A percentile compares a stretch with the other conserved stretches of the same genome.
phyloP scores from a whole-genome alignment of 2,329 filamentous ascomycete species.

The Diaporthe vaccinii region DNA sequence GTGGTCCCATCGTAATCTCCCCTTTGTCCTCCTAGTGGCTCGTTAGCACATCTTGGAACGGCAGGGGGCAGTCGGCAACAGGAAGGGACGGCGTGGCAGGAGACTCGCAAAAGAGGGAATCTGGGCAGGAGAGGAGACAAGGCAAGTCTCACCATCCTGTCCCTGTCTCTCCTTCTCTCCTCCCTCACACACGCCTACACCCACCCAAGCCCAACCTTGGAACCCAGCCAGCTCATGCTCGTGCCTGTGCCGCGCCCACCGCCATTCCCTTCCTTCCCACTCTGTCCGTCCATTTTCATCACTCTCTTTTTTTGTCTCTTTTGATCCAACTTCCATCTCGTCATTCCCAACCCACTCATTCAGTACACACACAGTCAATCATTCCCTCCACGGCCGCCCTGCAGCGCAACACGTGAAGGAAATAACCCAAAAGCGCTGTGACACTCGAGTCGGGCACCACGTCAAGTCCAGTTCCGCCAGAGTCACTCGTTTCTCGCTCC shows the following conservation, averaged over 20 bases:
- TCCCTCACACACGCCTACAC: conserved; percentile 37
- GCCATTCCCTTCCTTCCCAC: conserved; percentile 33
- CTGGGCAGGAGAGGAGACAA: conserved; percentile 21
- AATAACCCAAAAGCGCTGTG: not conserved
- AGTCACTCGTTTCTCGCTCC: conserved; percentile 31
- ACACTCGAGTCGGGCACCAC: conserved; percentile 20
- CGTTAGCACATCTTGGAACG: conserved; percentile 34
- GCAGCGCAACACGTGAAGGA: conserved; percentile 6
- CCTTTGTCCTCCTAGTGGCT: conserved; percentile 35
- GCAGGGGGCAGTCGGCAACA: conserved; percentile 32
- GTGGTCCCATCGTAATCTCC: conserved; percentile 40
- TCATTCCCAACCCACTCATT: conserved; percentile 31
- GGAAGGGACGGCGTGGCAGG: conserved; percentile 26
- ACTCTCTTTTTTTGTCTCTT: conserved; percentile 32
- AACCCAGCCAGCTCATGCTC: conserved; percentile 28
- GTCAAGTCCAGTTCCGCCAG: conserved; percentile 17
- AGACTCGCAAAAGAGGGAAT: conserved; percentile 6
- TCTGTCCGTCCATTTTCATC: conserved; percentile 23
- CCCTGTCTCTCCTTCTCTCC: conserved; percentile 37
- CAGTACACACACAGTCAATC: conserved; percentile 14
- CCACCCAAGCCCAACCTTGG: conserved; percentile 30
- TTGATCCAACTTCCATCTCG: conserved; percentile 16
- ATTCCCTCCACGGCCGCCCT: conserved; percentile 24
- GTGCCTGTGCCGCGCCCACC: conserved; percentile 32
- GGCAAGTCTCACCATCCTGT: conserved; percentile 31